phyloP scores from a whole-genome alignment of 345 rosid genomes.

The Clarkia xantiana region DNA sequence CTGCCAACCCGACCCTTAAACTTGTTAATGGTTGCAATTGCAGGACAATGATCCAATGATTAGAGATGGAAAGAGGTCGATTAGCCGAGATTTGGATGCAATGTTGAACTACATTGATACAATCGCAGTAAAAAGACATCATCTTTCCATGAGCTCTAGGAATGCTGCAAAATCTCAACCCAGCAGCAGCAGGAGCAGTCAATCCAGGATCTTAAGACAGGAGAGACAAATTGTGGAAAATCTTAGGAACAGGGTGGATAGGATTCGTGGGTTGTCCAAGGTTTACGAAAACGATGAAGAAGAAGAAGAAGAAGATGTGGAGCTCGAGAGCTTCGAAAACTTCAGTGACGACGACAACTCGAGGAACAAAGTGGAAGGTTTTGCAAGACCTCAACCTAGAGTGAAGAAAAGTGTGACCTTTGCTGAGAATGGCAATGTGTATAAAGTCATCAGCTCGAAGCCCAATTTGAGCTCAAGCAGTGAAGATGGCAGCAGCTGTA shows the following conservation, averaged over 20 bases:
- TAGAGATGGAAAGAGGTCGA: slow-evolving; percentile 56
- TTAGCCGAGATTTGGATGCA: slow-evolving; percentile 46
- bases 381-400: slow-evolving; percentile 19
- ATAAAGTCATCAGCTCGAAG: slow-evolving; percentile 17
- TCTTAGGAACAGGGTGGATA: slow-evolving; percentile 30
- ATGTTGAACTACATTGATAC: slow-evolving; percentile 53
- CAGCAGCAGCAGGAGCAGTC: slow-evolving; percentile 9
- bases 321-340: slow-evolving; percentile 53
- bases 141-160: slow-evolving; percentile 13
- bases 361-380: slow-evolving; percentile 23
- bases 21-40: background rate
- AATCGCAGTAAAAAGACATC: slow-evolving; percentile 25
- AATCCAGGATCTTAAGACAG: slow-evolving; percentile 19
- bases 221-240: slow-evolving; percentile 25
- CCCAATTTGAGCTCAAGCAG: slow-evolving; percentile 20
- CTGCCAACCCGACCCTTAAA: background rate
- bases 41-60: slow-evolving; percentile 68
- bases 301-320: slow-evolving; percentile 32
- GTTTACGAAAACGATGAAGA: slow-evolving; percentile 26
- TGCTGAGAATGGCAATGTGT: slow-evolving; percentile 39
- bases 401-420: slow-evolving; percentile 41
- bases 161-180: too few species aligned
- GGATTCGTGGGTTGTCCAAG: slow-evolving; percentile 28
- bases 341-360: slow-evolving; percentile 13
- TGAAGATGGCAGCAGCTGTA: slow-evolving; percentile 28